A percentile compares a stretch with the other conserved stretches of the same genome.
Evolutionary conservation across 2,329 filamentous ascomycete genomes (phyloP).

Genomic region (Acarospora socialis): DNA sequence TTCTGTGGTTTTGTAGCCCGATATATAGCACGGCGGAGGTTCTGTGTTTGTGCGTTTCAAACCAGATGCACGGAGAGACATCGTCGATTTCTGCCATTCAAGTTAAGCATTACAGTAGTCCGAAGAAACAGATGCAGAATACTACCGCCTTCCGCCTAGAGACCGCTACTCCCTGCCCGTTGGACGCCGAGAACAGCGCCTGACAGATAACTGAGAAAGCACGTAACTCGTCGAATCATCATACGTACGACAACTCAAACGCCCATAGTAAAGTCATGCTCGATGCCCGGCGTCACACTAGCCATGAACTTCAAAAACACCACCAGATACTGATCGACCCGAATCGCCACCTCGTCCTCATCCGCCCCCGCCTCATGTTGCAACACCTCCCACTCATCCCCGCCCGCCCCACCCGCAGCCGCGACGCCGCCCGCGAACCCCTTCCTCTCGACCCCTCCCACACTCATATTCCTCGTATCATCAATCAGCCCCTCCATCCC

Average conservation of each 20-base stretch:
- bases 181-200: too few relatives aligned
- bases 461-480: slow-evolving; percentile 38
- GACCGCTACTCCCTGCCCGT: background rate
- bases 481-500: slow-evolving; percentile 81
- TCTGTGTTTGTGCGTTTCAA: too few relatives aligned
- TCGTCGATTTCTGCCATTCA: background rate
- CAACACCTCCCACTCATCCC: slow-evolving; percentile 51
- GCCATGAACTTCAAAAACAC: slow-evolving; percentile 54
- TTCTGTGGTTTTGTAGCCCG: too few relatives aligned
- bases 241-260: slow-evolving; percentile 48
- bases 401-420: slow-evolving; percentile 29
- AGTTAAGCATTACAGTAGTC: background rate
- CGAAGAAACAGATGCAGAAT: background rate
- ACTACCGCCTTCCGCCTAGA: background rate
- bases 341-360: slow-evolving; percentile 31
- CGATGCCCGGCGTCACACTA: slow-evolving; percentile 89
- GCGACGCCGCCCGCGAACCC: slow-evolving; percentile 25
- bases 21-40: too few relatives aligned
- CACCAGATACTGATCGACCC: slow-evolving; percentile 37
- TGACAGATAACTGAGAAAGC: background rate
- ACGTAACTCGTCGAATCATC: background rate
- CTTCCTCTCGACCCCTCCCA: slow-evolving; percentile 26
- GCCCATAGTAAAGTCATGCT: slow-evolving; percentile 96
- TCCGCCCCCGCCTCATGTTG: slow-evolving; percentile 34
- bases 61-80: background rate